Evolutionary conservation across 2,329 filamentous ascomycete species (phyloP), one percentile per base, ranked within the genome.

Genomic region (Macroventuria anomochaeta): DNA sequence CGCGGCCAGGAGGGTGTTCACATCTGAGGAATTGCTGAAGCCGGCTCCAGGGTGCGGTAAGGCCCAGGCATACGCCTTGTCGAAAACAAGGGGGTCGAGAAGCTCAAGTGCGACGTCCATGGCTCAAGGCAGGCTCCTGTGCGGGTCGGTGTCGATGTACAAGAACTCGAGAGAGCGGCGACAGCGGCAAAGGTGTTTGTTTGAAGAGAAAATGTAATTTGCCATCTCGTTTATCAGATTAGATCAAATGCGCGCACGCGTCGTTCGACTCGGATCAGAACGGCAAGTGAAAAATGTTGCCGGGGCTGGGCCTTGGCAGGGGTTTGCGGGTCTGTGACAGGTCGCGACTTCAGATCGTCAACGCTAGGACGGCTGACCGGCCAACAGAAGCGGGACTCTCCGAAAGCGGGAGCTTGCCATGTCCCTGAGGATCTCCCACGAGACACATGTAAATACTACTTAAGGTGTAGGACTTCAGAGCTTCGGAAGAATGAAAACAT

Each of bases 101-200:
- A 61, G 46, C 31, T 61, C 59, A 25, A 62, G 32, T 23, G 58
- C 58, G 38, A 61, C 58, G 41, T 61, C 58, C 58, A 61, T 61
- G 40, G 50, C 44, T 48, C 28, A 40, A 17, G 15, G 6, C 12
- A 20, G 31, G 20, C 42, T 53, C 31, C 15, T 33, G 33, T 25
- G 43, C 33, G 43, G 44, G 39, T 54, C 34, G 29, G n/a, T 54
- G 51, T 49, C n/a, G 39, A 23, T 47, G 43, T 32, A 49, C 39
- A 44, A 41, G 39, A 25, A 36, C 8, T 48, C 13, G 51, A 28
- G 34, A 38, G 34, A 44, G 29, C 33, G 44, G 51, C 21, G 38
- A 43, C 26, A 48, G 44, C 51, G 44, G 51, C 51, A 25, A 49
- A 49, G 51, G 31, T 40, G 51, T 54, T 49, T 54, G 44, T 44